These are phyloP conservation scores for Geranium rotundifolium DNA, from an alignment of 345 rosid genomes.

Conservation along the genomic window DNA sequence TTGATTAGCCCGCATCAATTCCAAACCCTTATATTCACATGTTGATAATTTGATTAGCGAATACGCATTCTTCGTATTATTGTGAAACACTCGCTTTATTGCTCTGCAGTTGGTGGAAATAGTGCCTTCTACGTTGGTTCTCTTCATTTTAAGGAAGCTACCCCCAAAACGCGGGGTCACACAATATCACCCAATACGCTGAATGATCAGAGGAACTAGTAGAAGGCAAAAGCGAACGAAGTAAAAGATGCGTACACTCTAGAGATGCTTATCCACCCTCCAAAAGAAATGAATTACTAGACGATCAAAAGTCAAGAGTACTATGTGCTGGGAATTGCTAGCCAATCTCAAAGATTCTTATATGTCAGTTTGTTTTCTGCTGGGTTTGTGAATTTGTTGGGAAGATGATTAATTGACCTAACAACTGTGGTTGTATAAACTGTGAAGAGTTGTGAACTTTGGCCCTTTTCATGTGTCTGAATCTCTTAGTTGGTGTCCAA, in stretches of 20 bases:
- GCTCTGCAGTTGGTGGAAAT: slow-evolving; percentile 71
- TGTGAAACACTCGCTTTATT: slow-evolving; percentile 1
- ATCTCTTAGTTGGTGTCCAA: too few relatives aligned
- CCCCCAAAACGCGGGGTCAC: slow-evolving; percentile 84
- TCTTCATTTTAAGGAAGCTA: slow-evolving; percentile 80
- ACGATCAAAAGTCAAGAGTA: neutral
- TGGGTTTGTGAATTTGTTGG: neutral
- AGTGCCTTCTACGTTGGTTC: slow-evolving; percentile 78
- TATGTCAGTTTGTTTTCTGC: neutral
- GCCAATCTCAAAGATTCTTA: neutral
- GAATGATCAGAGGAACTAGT: slow-evolving; percentile 22
- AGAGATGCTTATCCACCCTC: neutral
- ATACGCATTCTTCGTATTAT: too few relatives aligned
- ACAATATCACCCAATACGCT: slow-evolving; percentile 76
- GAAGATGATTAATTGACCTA: too few relatives aligned
- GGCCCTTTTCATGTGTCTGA: too few relatives aligned
- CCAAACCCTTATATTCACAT: too few relatives aligned
- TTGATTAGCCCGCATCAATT: too few relatives aligned
- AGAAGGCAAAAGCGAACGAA: slow-evolving; percentile 1
- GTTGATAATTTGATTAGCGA: too few relatives aligned
- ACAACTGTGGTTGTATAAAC: neutral
- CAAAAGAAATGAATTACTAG: neutral
- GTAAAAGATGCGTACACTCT: neutral
- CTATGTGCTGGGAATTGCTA: neutral
- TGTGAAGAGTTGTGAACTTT: too few relatives aligned